These are phyloP conservation scores for Paracoccidioides brasiliensis DNA, from an alignment of 2,329 filamentous ascomycete genomes.

Conservation along the genomic window DNA sequence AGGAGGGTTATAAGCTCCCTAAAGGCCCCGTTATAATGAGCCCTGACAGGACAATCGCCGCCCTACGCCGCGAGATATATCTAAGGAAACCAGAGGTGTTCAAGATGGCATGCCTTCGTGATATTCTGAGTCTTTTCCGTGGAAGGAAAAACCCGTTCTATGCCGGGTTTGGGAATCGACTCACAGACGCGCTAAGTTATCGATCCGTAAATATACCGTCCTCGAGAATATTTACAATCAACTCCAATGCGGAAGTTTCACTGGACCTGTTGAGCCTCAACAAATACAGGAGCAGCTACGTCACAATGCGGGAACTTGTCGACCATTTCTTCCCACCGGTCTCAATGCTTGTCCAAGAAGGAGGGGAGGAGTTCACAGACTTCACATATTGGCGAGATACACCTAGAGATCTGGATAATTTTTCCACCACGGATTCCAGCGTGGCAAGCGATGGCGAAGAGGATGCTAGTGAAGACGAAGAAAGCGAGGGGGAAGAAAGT, in stretches of 20 bases:
- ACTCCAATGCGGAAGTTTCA: constrained; percentile 90
- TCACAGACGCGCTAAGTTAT: constrained; percentile 93
- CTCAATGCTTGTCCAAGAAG: constrained; percentile 70
- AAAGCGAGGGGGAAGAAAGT: constrained; percentile 38
- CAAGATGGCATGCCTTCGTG: constrained; percentile 95
- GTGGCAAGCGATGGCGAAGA: constrained; percentile 40
- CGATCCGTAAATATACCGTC: constrained; percentile 90
- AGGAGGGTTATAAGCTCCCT: constrained; percentile 76
- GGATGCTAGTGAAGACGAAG: constrained; percentile 41
- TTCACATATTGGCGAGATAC: constrained; percentile 92
- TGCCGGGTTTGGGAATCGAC: constrained; percentile 88
- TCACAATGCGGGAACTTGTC: constrained; percentile 91
- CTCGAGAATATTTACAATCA: constrained; percentile 95
- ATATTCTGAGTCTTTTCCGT: constrained; percentile 81
- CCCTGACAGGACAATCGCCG: constrained; percentile 88
- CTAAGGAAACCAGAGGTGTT: constrained; percentile 94
- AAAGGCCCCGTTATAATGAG: constrained; percentile 89
- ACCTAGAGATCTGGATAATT: constrained; percentile 74
- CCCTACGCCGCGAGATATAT: constrained; percentile 82
- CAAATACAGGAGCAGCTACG: constrained; percentile 92
- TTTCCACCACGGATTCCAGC: constrained; percentile 66
- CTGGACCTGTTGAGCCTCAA: constrained; percentile 82
- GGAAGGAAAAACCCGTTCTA: constrained; percentile 74
- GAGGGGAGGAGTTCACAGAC: constrained; percentile 90
- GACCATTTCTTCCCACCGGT: constrained; percentile 97